Evolutionary conservation across 179 eudicot species (phyloP), one percentile per base, ranked within the genome.

Genomic region (Spergularia azorica): DNA sequence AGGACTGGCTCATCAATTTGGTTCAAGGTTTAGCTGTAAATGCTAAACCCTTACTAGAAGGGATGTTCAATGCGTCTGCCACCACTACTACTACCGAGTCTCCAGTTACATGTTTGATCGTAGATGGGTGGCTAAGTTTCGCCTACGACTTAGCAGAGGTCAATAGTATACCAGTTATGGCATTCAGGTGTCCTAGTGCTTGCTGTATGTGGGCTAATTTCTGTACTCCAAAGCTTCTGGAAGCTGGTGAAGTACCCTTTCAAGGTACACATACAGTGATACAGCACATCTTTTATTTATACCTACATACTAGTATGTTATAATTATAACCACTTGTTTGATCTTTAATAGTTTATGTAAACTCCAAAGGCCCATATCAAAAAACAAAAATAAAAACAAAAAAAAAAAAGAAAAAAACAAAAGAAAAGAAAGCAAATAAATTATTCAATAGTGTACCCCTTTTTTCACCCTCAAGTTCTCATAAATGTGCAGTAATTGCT

Each of bases 171-270:
- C 82, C 86, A 12, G 85, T 77, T 14, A 64, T 83, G 57, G 67
- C 32, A 26, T 85, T 85, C 55, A 74, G 82, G 74, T 13, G 48
- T 36, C 20, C 77, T 18, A 61, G 82, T 83, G 84, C 86, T 73
- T 79, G 78, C 36, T 77, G 74, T 72, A 17, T 73, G 56, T 85
- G 84, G 86, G 14, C 73, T 71, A 71, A 65, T 66, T 80, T 71
- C 9, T 77, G 82, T 13, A 68, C 69, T 17, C 80, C 88, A 7
- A 58, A 61, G 14, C 86, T 83, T 63, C 54, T 83, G 67, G 74
- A 83, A 66, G 77, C 78, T 11, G 80, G 74, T 56, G 74, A 85
- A 63, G 32, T 85, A 2, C 88, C 84, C 41, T 63, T 85, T 85
- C 55, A 74, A 80, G 74, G 32, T 26, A 26, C 32, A 26, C 32